Evolutionary conservation across 768 basidiomycete species (phyloP).

Genomic region (Mycena belliarum): DNA sequence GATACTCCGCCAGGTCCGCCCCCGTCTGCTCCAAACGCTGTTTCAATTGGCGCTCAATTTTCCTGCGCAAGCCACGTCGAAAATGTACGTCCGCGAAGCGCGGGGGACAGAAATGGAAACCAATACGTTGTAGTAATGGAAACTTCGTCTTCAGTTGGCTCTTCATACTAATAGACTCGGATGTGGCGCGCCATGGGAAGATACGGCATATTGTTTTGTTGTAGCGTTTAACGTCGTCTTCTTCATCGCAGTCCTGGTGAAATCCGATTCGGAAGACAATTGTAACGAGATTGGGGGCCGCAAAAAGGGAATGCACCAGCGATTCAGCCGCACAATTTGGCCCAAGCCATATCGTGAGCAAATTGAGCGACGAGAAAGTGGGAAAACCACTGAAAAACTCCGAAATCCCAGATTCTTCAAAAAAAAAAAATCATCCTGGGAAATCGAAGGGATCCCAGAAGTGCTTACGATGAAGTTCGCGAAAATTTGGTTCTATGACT

Average conservation of each 20-base stretch:
- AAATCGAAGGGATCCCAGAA: background rate
- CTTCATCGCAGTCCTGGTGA: background rate
- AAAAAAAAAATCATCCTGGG: background rate
- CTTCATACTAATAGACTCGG: constrained; percentile 3
- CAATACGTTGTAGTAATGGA: background rate
- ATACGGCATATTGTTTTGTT: background rate
- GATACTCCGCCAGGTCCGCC: background rate
- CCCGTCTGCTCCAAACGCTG: background rate
- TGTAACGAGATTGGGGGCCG: background rate
- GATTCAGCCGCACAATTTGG: background rate
- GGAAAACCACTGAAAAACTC: background rate
- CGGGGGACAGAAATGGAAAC: background rate
- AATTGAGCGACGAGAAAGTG: background rate
- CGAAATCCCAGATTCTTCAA: background rate
- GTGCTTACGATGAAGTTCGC: background rate
- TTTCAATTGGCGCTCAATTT: constrained; percentile 4
- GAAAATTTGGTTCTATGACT: background rate
- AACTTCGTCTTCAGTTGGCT: background rate
- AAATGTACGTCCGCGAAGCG: constrained; percentile 2
- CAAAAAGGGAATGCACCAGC: background rate
- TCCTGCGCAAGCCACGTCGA: background rate
- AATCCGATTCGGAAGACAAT: background rate
- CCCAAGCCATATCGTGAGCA: background rate
- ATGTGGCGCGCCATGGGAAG: background rate
- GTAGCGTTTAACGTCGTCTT: background rate